Base-by-base conservation (phyloP, 306 rosid species). In the Potentilla sterilis region DNA sequence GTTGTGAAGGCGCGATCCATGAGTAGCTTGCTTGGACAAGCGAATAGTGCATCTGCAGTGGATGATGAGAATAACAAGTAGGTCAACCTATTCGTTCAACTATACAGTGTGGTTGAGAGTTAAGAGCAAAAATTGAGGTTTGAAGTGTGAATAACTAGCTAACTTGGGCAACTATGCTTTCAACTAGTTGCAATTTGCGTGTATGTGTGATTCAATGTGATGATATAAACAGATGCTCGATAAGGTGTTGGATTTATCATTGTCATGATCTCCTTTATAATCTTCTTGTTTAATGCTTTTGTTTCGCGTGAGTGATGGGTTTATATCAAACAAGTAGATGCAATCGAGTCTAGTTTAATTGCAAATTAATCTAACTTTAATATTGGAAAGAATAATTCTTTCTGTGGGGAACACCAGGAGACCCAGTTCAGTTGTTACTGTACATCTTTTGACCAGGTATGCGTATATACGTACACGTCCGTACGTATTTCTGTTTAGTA, bases 11-110 rank as follows among this genome's bases (percentile, higher is more conserved):
- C 98, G 0, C 84, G 98, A 24, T 93, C 98, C 22, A 87, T 93
- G 16, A 93, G 92, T 66, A 93, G 98, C 89, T 89, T 93, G 80
- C 82, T 93, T 46, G 97, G 96, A n/a, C 97, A 89, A 80, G 78
- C 89, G 0, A 86, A 55, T 68, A 48, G 67, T 41, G 74, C 83
- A 47, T 80, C 57, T 61, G 79, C 74, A 69, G 79, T 72, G 86
- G 40, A 43, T 8, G 55, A 48, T 40, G 49, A 54, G 32, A 22
- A 44, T 57, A 67, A 35, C 35, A 54, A 65, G 52, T 69, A 77
- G 70, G 77, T 58, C 22, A 34, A 77, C 43, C 21, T 69, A 34
- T 77, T 74, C 70, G 44, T 22, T 67, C 24, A 24, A 32, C 63
- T 59, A 59, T 73, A 42, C 55, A n/a, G 32, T 41, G 46, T 16